phyloP scores from a whole-genome alignment of 768 basidiomycete species.

The Mycena rebaudengoi region DNA sequence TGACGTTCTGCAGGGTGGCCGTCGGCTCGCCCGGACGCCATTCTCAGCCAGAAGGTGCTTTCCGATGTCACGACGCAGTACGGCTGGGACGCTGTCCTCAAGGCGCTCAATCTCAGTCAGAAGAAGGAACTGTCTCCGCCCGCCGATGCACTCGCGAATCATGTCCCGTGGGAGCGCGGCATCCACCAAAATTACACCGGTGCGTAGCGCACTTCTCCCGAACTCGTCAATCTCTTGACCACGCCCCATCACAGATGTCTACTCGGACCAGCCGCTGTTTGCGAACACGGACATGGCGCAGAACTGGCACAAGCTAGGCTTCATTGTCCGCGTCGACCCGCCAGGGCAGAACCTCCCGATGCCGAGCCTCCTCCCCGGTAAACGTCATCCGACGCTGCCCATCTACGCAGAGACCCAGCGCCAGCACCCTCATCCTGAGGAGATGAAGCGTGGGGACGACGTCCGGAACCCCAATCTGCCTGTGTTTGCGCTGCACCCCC shows the following conservation, averaged over 20 bases:
- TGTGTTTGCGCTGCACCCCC: not conserved
- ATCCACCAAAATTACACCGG: not conserved
- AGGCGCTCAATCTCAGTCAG: not conserved
- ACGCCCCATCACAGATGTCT: not conserved
- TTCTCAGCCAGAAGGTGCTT: constrained; percentile 22
- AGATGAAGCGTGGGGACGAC: not conserved
- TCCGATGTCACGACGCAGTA: not conserved
- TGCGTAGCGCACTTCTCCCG: not conserved
- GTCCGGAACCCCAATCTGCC: not conserved
- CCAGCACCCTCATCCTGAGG: not conserved
- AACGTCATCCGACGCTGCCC: not conserved
- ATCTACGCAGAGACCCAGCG: constrained; percentile 1
- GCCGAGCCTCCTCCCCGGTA: no score
- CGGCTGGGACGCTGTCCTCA: not conserved
- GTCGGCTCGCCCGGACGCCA: constrained; percentile 37
- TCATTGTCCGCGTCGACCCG: not conserved
- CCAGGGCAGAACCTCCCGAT: not conserved
- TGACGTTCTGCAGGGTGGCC: constrained; percentile 37
- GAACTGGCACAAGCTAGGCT: constrained; percentile 1
- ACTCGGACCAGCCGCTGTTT: constrained; percentile 2
- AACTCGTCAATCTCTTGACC: not conserved
- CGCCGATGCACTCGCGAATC: not conserved
- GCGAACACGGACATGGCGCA: not conserved
- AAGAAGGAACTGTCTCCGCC: not conserved
- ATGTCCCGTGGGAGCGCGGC: constrained; percentile 2